phyloP scores from a whole-genome alignment of 768 basidiomycete genomes.

The Saitozyma podzolica region DNA sequence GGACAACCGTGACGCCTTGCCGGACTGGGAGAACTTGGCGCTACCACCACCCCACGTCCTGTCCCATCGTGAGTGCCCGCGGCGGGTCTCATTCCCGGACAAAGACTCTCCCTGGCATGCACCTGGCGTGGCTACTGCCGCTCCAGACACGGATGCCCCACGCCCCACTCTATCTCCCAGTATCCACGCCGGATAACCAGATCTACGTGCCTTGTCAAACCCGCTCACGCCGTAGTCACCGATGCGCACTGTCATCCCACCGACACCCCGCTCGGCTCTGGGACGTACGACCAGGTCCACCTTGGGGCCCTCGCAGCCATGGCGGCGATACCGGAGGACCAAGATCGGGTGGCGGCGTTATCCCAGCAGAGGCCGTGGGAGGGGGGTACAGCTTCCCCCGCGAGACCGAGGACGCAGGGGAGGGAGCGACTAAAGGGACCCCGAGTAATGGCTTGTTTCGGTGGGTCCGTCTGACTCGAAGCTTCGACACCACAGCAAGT shows the following conservation, averaged over 20 bases:
- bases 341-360: constrained; percentile 67
- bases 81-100: not conserved
- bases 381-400: constrained; percentile 46
- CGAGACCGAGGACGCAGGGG: not conserved
- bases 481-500: not conserved
- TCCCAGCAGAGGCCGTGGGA: constrained; percentile 61
- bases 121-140: too few species aligned
- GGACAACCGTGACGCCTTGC: not conserved
- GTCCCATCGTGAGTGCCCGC: constrained; percentile 19
- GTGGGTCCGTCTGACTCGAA: constrained; percentile 56
- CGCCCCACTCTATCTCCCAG: too few species aligned
- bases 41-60: constrained; percentile 26
- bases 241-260: constrained; percentile 95
- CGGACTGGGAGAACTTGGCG: constrained; percentile 32
- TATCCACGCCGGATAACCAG: too few species aligned
- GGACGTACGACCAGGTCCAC: constrained; percentile 61
- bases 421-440: constrained; percentile 8
- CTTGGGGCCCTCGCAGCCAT: constrained; percentile 78
- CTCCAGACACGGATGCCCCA: too few species aligned
- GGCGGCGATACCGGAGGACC: constrained; percentile 63
- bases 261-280: constrained; percentile 61
- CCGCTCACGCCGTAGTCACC: constrained; percentile 55
- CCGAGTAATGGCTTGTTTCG: constrained; percentile 77
- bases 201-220: too few species aligned
- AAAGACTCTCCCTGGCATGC: not conserved